These are phyloP conservation scores for Tylopilus subfusipes DNA, from an alignment of 768 basidiomycete species.

Conservation along the genomic window DNA sequence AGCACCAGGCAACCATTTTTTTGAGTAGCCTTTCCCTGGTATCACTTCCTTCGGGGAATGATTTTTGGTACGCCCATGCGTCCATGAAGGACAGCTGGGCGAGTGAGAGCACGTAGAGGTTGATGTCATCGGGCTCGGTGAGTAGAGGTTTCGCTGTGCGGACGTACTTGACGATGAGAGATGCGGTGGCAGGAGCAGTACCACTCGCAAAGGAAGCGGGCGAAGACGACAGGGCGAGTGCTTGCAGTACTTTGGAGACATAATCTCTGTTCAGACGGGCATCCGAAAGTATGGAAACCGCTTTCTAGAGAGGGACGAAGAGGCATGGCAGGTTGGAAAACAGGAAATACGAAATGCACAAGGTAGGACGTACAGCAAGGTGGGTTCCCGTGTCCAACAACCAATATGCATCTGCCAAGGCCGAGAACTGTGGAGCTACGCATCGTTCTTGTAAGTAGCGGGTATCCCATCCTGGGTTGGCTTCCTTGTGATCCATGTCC, in stretches of 20 bases:
- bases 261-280: conserved; percentile 72
- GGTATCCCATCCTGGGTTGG: conserved; percentile 24
- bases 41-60: conserved; percentile 57
- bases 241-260: conserved; percentile 72
- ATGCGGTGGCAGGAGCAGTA: conserved; percentile 11
- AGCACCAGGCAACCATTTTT: conserved; percentile 64
- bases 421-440: conserved; percentile 73
- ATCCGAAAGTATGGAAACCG: conserved; percentile 71
- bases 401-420: conserved; percentile 85
- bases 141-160: conserved; percentile 72
- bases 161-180: conserved; percentile 67
- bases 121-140: conserved; percentile 65
- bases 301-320: conserved; percentile 41
- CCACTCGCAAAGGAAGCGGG: conserved; percentile 34
- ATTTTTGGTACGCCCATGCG: conserved; percentile 74
- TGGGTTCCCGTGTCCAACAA: conserved; percentile 68
- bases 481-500: conserved; percentile 61
- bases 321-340: not conserved
- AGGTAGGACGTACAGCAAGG: conserved; percentile 48
- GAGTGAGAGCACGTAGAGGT: conserved; percentile 65
- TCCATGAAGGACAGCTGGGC: conserved; percentile 61
- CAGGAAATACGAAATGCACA: not conserved
- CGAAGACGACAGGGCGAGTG: conserved; percentile 41
- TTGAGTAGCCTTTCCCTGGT: conserved; percentile 52
- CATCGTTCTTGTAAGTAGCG: conserved; percentile 50